phyloP scores from a whole-genome alignment of 169 alveolate genomes.

The Amoebophrya sp. region DNA sequence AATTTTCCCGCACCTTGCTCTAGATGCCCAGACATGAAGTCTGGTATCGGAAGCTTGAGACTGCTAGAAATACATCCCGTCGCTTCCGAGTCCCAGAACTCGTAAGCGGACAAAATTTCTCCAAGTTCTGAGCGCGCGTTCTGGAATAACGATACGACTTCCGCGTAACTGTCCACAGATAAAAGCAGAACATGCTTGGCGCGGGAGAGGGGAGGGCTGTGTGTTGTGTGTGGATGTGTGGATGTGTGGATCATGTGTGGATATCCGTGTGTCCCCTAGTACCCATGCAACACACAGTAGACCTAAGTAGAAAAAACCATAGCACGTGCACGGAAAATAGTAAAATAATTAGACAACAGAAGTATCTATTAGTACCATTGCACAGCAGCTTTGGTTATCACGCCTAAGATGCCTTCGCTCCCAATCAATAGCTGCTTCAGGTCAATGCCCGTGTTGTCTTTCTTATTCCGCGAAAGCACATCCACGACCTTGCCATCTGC shows the following conservation, averaged over 20 bases:
- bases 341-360: not conserved
- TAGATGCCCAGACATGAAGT: not conserved
- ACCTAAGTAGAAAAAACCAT: too few species aligned
- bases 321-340: too few species aligned
- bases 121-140: constrained; percentile 16
- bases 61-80: not conserved
- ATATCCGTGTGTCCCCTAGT: too few species aligned
- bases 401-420: constrained; percentile 70
- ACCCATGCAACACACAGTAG: too few species aligned
- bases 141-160: not conserved
- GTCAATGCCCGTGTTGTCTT: constrained; percentile 65
- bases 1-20: not conserved
- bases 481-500: constrained; percentile 55
- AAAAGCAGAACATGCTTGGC: not conserved
- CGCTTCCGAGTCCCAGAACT: constrained; percentile 36
- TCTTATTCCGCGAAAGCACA: constrained; percentile 52
- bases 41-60: not conserved
- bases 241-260: too few species aligned
- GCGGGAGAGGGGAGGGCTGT: not conserved
- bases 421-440: constrained; percentile 65
- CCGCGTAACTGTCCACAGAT: not conserved
- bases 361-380: constrained; percentile 35
- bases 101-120: constrained; percentile 51
- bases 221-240: not conserved
- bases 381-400: constrained; percentile 61